Evolutionary conservation across 2,329 filamentous ascomycete species (phyloP), one percentile per base, ranked within the genome.

Genomic region (Fusarium falciforme): DNA sequence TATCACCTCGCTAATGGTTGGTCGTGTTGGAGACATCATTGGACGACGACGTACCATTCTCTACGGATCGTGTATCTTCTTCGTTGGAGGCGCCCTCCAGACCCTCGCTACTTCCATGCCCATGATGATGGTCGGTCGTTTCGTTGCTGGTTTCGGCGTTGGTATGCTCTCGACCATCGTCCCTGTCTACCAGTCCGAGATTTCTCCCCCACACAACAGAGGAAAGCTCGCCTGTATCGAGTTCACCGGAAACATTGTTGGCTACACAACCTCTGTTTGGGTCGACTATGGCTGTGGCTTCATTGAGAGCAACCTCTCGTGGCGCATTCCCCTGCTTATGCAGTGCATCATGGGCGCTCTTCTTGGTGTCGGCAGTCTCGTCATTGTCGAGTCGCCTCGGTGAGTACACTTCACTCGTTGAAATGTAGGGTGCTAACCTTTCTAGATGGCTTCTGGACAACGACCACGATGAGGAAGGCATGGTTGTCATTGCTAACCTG

Each of bases 171-270:
- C 95, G 1, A 96, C 95, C 57, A 97, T 98, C 76, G 94, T 98
- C 2, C 95, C 95, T 0, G 93, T 98, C 54, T 98, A 97, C 81
- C 95, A 98, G 81, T 96, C 95, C 52, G 95, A 98, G 81, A 97
- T 98, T 79, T 98, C 96, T 49, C 96, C 96, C 58, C 95, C 96
- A 6, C 96, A 99, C 80, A 98, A 98, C 83, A 90, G 96, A 78
- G 96, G 96, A 73, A 97, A 96, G 84, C 88, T 99, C 71, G 96
- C 96, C 27, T 98, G 96, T 82, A 98, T 99, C 76, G 96, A 99
- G 82, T 99, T 98, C 80, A 96, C 96, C 0, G 96, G 96, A 63
- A 99, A 99, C 83, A 97, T 99, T 73, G 92, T 94, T 70, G 96
- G 96, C 35, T 99, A 99, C 82, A 93, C 96, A 64, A 95, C 94